Evolutionary conservation across 2,329 filamentous ascomycete species (phyloP).

Genomic region (Periconia digitata): DNA sequence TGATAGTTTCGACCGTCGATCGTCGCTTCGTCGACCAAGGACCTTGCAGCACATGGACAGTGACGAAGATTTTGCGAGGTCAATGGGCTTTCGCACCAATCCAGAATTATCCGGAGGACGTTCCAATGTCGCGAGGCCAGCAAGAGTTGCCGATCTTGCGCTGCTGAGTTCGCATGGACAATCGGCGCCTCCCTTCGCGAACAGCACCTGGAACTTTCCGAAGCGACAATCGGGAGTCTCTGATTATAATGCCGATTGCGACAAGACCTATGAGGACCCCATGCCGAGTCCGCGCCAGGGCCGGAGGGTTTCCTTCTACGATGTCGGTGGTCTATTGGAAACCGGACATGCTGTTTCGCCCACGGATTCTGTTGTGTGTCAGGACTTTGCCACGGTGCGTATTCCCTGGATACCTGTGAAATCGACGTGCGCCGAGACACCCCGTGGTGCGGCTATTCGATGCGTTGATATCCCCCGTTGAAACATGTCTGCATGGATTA

Average conservation of each 20-base stretch:
- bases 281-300: slow-evolving; percentile 45
- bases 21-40: slow-evolving; percentile 57
- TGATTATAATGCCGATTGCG: slow-evolving; percentile 24
- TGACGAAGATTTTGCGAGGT: slow-evolving; percentile 85
- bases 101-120: slow-evolving; percentile 51
- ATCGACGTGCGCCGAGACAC: too few species aligned
- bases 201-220: slow-evolving; percentile 40
- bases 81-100: slow-evolving; percentile 70
- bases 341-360: slow-evolving; percentile 45
- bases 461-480: too few species aligned
- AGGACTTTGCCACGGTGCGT: slow-evolving; percentile 49
- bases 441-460: too few species aligned
- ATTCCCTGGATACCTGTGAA: too few species aligned
- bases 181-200: slow-evolving; percentile 24
- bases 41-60: slow-evolving; percentile 79
- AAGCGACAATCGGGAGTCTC: slow-evolving; percentile 16
- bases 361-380: slow-evolving; percentile 40
- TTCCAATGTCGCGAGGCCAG: slow-evolving; percentile 45
- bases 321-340: slow-evolving; percentile 76
- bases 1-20: slow-evolving; percentile 58
- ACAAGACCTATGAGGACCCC: slow-evolving; percentile 31
- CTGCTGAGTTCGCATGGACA: slow-evolving; percentile 24
- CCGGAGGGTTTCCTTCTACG: slow-evolving; percentile 76
- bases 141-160: slow-evolving; percentile 33
- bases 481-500: too few species aligned